Base-by-base conservation (phyloP, 164 flowering plant genomes). In the Macadamia tetraphylla region DNA sequence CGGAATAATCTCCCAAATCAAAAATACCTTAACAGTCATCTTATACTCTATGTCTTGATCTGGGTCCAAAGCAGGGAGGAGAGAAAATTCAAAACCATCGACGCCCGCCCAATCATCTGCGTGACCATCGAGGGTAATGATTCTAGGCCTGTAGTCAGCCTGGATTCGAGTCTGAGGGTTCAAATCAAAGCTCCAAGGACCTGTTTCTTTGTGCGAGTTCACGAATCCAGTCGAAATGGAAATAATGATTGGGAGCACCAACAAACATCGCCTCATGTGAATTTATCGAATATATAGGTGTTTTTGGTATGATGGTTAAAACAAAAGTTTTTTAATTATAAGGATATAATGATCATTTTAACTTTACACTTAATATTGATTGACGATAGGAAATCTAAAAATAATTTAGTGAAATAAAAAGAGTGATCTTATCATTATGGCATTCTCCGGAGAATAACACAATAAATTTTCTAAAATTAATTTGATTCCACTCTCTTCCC, bases 11-110 rank as follows among this genome's bases (percentile, higher is more conserved):
- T 8, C 51, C 65, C 12, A 35, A 63, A 9, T 29, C 55, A n/a
- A n/a, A n/a, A 44, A 9, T 30, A 87, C 98, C 96, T 91, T 94
- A 60, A 94, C 84, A 60, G 79, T 87, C 90, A 90, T 84, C 66
- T 87, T 73, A 60, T 89, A 91, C 48, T 78, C 86, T 65, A 90
- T 75, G 11, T 91, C 98, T 15, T 71, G 81, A 75, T 91, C 87
- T 32, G 98, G 98, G 79, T 94, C 97, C 40, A 91, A 83, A 61
- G 98, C 98, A 51, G 98, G 98, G 15, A 85, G 86, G 46, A 94
- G 86, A 69, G 94, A 65, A 74, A 90, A 90, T 57, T 91, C 90
- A 66, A 72, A 84, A 60, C 93, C 98, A 71, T 87, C 87, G 70
- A 91, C 74, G 71, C 81, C 85, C 11, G 63, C 72, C 98, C 97